These are phyloP conservation scores for Berberis thunbergii DNA, from an alignment of 164 flowering plant genomes.

Conservation along the genomic window DNA sequence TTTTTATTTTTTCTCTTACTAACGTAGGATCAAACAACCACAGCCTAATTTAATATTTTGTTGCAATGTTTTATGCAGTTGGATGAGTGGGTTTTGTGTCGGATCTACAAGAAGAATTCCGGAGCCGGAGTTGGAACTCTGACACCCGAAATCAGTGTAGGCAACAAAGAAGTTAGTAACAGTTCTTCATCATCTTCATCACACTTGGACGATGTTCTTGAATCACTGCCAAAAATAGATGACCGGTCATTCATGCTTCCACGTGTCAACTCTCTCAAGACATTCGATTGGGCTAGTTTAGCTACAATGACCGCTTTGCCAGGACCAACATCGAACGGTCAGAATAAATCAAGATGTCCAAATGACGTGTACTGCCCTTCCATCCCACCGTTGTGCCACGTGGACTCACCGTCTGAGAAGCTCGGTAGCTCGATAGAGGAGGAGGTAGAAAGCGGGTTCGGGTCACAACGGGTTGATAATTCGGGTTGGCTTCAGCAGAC, in stretches of 20 bases:
- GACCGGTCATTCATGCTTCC: constrained; percentile 44
- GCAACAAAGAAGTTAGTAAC: constrained; percentile 32
- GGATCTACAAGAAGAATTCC: constrained; percentile 71
- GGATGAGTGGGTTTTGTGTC: constrained; percentile 84
- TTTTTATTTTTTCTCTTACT: neutral
- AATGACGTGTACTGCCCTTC: no score
- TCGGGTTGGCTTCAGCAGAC: constrained; percentile 14
- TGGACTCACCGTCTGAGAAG: no score
- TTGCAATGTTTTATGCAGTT: constrained; percentile 32
- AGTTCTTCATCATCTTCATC: constrained; percentile 41
- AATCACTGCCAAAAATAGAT: constrained; percentile 53
- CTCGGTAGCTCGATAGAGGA: no score
- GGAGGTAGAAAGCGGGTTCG: no score
- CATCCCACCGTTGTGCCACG: no score
- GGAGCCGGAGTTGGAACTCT: constrained; percentile 11
- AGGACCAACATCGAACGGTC: no score
- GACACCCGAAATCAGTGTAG: constrained; percentile 14
- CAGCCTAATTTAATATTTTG: neutral
- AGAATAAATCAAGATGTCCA: no score
- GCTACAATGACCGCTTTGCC: no score
- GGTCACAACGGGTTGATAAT: no score
- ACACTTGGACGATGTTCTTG: constrained; percentile 54
- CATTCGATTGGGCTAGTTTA: constrained; percentile 22
- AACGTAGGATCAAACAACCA: neutral
- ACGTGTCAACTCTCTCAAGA: constrained; percentile 38